Base-by-base conservation (phyloP, 2,329 filamentous ascomycete species). In the Monilinia fructicola region DNA sequence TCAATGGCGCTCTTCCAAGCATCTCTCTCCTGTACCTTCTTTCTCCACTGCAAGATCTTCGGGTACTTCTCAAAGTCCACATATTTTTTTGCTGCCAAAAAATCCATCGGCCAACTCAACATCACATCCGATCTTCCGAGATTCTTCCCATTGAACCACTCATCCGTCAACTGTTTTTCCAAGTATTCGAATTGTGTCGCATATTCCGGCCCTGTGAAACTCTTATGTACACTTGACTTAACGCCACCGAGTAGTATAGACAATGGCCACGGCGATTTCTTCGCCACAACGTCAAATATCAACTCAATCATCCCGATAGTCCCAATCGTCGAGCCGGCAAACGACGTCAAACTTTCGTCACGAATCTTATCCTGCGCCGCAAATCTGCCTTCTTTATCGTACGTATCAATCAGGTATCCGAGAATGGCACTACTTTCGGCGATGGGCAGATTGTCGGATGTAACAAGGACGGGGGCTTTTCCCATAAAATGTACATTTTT, bases 401-500 rank as follows among this genome's bases (percentile, higher is more conserved):
- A 78, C 2, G 70, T 76, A 5, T 74, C 71, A 28, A 78, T 75
- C 9, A 77, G 69, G 54, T 78, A 77, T 38, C 69, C 74, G 2
- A 73, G 72, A 38, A 78, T 77, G 21, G 74, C 74, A n/a, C 68
- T 55, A 1, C 69, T 71, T 70, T 78, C 76, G 16, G 71, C 69
- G 23, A 78, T 74, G 54, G 64, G 56, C 9, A 68, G 58, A 31
- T 71, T 70, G 18, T 73, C 70, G 38, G 71, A 71, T 52, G 75
- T 76, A 26, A 75, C 70, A 70, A 97, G 80, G 58, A 93, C 79
- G 0, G 93, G 93, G 0, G 92, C 92, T 77, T 96, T 96, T 70
- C 93, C 93, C 3, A 97, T 82, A 0, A 90, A 90, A 73, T 96
- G 92, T 28, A 95, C 80, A 68, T 90, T 87, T 28, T 66, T 50